Evolutionary conservation across 768 basidiomycete genomes (phyloP).

Genomic region (Pleurotus giganteus): DNA sequence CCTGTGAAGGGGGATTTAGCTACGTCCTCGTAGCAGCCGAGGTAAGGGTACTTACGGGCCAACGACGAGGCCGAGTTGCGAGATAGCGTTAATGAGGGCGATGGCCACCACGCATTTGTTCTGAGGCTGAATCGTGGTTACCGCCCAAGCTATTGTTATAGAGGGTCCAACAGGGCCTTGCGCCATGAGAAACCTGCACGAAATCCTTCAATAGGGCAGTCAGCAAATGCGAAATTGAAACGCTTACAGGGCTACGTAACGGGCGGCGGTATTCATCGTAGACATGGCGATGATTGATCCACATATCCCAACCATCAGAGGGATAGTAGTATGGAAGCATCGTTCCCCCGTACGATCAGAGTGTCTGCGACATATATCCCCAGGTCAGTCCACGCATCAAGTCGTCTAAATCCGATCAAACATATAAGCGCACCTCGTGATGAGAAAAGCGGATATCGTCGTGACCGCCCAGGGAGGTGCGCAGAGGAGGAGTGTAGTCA

Average conservation of each 20-base stretch:
- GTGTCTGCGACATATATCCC: slow-evolving; percentile 7
- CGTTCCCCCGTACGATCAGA: slow-evolving; percentile 6
- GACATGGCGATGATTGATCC: slow-evolving; percentile 6
- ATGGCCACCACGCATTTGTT: slow-evolving; percentile 1
- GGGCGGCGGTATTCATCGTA: slow-evolving; percentile 7
- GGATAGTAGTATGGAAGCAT: slow-evolving; percentile 2
- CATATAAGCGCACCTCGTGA: slow-evolving; percentile 2
- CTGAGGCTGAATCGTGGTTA: slow-evolving; percentile 30
- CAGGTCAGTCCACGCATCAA: not conserved
- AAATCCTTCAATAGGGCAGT: not conserved
- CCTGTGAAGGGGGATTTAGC: not conserved
- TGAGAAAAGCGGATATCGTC: slow-evolving; percentile 1
- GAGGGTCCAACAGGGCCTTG: slow-evolving; percentile 1
- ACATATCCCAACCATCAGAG: not conserved
- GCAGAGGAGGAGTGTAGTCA: slow-evolving; percentile 55
- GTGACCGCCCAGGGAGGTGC: slow-evolving; percentile 38
- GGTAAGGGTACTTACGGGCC: slow-evolving; percentile 4
- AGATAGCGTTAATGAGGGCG: slow-evolving; percentile 8
- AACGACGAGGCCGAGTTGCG: slow-evolving; percentile 3
- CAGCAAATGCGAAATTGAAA: not conserved
- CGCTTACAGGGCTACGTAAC: slow-evolving; percentile 6
- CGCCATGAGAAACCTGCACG: slow-evolving; percentile 4
- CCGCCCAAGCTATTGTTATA: slow-evolving; percentile 1
- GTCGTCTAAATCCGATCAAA: not conserved
- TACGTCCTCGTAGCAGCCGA: not conserved